These are phyloP conservation scores for Fulvia fulva DNA, from an alignment of 2,329 filamentous ascomycete species.

Conservation along the genomic window DNA sequence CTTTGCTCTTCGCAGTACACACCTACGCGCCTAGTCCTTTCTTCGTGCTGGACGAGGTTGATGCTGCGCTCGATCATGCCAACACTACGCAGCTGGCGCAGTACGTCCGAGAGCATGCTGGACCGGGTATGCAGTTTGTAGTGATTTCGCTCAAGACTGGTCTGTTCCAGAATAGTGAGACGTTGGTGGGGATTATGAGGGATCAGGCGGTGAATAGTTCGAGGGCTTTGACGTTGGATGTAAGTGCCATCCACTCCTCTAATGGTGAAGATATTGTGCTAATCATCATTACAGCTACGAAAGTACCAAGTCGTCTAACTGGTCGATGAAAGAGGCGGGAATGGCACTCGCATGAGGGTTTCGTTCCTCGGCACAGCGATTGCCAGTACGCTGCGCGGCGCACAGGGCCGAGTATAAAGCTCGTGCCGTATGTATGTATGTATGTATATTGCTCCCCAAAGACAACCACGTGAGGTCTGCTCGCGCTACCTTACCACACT, in stretches of 20 bases:
- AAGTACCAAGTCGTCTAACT: slow-evolving; percentile 15
- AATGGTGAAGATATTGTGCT: background rate
- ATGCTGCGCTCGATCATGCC: slow-evolving; percentile 95
- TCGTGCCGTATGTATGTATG: background rate
- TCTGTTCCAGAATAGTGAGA: slow-evolving; percentile 94
- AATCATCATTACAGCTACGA: slow-evolving; percentile 7
- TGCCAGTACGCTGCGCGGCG: background rate
- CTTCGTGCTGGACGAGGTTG: slow-evolving; percentile 97
- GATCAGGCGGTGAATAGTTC: slow-evolving; percentile 93
- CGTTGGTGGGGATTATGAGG: slow-evolving; percentile 88
- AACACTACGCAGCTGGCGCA: slow-evolving; percentile 96
- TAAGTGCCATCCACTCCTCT: slow-evolving; percentile 52
- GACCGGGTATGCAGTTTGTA: slow-evolving; percentile 98
- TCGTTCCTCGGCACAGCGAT: background rate
- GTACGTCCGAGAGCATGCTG: slow-evolving; percentile 90
- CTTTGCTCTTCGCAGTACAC: slow-evolving; percentile 95
- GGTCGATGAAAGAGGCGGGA: background rate
- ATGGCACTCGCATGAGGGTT: background rate
- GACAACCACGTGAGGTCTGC: background rate
- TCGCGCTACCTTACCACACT: background rate
- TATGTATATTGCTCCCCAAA: background rate
- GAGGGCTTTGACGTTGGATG: slow-evolving; percentile 87
- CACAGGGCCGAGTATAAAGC: too few species aligned
- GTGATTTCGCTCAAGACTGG: slow-evolving; percentile 96
- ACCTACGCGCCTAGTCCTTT: slow-evolving; percentile 94